Evolutionary conservation across 1,139 yeast genomes (phyloP).

Genomic region (Debaryomyces fabryi): DNA sequence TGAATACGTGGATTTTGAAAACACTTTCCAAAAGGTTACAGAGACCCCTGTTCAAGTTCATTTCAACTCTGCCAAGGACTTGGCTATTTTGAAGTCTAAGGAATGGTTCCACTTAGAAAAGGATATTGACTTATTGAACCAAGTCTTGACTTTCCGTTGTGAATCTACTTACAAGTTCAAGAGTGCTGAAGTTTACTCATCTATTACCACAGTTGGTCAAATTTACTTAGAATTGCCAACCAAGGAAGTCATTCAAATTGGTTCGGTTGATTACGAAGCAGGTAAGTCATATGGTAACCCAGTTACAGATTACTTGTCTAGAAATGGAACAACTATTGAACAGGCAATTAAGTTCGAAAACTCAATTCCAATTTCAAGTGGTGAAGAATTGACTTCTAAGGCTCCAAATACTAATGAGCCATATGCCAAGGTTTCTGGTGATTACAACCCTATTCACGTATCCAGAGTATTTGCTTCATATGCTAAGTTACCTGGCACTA

Average conservation of each 20-base stretch:
- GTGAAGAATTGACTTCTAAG: conserved; percentile 70
- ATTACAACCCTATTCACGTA: conserved; percentile 97
- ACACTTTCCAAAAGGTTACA: conserved; percentile 85
- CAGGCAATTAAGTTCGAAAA: conserved; percentile 91
- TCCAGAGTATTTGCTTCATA: conserved; percentile 92
- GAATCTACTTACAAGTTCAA: conserved; percentile 83
- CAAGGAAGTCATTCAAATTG: conserved; percentile 87
- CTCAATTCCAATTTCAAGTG: conserved; percentile 83
- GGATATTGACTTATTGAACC: conserved; percentile 70
- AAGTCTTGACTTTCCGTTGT: conserved; percentile 87
- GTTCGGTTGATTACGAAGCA: conserved; percentile 85
- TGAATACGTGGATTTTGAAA: conserved; percentile 78
- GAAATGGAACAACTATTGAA: conserved; percentile 93
- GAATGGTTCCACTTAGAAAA: conserved; percentile 94
- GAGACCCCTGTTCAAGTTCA: conserved; percentile 87
- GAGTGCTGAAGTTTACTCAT: conserved; percentile 71
- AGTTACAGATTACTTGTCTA: conserved; percentile 86
- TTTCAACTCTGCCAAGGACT: conserved; percentile 78
- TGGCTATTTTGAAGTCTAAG: conserved; percentile 90
- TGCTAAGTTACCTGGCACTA: conserved; percentile 94
- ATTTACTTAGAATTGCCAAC: conserved; percentile 89
- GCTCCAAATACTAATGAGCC: conserved; percentile 89
- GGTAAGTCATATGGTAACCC: conserved; percentile 97
- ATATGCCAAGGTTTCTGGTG: conserved; percentile 97
- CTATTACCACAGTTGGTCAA: conserved; percentile 83